Percentiles rank a stretch among this genome's conserved stretches.
Evolutionary conservation across 345 rosid species (phyloP).

Genomic region (Eutrema yunnanense): DNA sequence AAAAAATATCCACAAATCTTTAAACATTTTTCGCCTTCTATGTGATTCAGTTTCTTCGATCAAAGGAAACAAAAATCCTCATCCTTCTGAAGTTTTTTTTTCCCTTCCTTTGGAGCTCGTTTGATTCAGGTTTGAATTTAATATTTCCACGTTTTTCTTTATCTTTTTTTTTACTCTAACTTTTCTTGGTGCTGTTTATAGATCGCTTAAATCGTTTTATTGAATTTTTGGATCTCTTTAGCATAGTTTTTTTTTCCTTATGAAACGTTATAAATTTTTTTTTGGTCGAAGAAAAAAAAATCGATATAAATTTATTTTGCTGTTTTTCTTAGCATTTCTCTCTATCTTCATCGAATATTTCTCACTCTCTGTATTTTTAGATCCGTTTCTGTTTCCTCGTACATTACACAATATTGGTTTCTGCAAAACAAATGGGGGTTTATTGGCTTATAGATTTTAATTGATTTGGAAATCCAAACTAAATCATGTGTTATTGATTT

Average conservation of each 20-base stretch:
- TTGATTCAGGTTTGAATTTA: constrained; percentile 11
- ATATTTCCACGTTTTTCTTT: neutral
- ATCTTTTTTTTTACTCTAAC: no score
- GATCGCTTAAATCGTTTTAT: neutral
- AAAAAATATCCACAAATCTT: neutral
- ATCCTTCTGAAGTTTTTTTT: neutral
- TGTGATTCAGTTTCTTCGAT: neutral
- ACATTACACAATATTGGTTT: constrained; percentile 2
- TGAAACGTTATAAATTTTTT: neutral
- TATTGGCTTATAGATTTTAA: no score
- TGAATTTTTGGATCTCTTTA: neutral
- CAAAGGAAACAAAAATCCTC: constrained; percentile 11
- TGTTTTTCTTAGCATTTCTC: neutral
- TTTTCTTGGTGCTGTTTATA: neutral
- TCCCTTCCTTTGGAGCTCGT: neutral
- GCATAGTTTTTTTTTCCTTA: neutral
- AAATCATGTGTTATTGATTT: no score
- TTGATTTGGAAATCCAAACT: no score
- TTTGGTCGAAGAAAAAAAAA: no score
- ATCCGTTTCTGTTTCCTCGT: constrained; percentile 18
- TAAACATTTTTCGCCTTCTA: neutral
- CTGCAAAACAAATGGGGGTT: neutral
- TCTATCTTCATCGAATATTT: neutral
- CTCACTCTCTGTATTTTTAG: neutral
- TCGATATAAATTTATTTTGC: neutral